phyloP scores from a whole-genome alignment of 1,284 basidiomycete species.

The Ceratobasidium sp. region DNA sequence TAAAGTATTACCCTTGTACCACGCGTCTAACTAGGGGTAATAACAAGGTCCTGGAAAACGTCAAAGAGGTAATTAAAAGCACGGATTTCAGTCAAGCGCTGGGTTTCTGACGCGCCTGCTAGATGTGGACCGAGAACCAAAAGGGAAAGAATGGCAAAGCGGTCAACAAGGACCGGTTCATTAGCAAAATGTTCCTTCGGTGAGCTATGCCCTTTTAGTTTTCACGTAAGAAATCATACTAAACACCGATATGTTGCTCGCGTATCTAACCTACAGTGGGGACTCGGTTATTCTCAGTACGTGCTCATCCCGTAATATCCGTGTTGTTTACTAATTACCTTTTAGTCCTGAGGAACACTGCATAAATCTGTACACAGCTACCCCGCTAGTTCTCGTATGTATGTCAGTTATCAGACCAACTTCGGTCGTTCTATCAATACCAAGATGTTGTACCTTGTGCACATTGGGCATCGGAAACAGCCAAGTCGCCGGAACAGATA shows the following conservation, averaged over 20 bases:
- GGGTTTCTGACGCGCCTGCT: conserved; percentile 26
- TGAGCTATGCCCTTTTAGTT: conserved; percentile 52
- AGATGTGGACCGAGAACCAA: conserved; percentile 99
- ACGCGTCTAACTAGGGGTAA: not conserved
- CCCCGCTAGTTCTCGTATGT: not conserved
- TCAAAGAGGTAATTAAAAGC: conserved; percentile 90
- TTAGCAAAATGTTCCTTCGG: conserved; percentile 96
- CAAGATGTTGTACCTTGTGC: not conserved
- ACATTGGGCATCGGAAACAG: too few relatives aligned
- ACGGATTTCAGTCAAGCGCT: conserved; percentile 21
- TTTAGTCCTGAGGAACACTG: conserved; percentile 84
- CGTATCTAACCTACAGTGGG: conserved; percentile 73
- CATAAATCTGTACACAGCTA: conserved; percentile 52
- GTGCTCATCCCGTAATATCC: conserved; percentile 47
- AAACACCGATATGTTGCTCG: not conserved
- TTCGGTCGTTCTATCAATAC: not conserved
- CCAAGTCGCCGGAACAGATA: too few relatives aligned
- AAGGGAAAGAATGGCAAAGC: conserved; percentile 99
- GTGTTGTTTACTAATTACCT: conserved; percentile 38
- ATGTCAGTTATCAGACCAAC: not conserved
- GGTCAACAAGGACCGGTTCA: conserved; percentile 98
- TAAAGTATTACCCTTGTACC: conserved; percentile 4
- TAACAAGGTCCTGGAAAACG: conserved; percentile 89
- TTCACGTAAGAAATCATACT: conserved; percentile 34
- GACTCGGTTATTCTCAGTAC: conserved; percentile 94